Evolutionary conservation across 1,284 basidiomycete genomes (phyloP).

Genomic region (Volvariella volvacea): DNA sequence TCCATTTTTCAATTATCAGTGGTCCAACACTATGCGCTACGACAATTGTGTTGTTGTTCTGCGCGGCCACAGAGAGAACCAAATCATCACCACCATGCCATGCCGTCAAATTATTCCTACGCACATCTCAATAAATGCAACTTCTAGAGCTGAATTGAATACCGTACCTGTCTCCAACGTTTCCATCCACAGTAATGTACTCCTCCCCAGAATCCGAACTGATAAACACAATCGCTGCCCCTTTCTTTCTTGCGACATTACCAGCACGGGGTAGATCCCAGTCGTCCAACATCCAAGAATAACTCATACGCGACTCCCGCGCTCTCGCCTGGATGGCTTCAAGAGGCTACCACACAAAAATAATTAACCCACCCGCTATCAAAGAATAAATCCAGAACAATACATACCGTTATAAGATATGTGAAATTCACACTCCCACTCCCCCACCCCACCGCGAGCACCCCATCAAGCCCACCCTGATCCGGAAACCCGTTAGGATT

Average conservation of each 20-base stretch:
- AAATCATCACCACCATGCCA: conserved; percentile 74
- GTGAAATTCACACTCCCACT: conserved; percentile 60
- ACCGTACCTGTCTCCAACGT: conserved; percentile 59
- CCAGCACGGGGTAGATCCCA: conserved; percentile 50
- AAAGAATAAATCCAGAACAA: not conserved
- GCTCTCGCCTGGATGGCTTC: conserved; percentile 66
- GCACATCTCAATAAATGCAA: not conserved
- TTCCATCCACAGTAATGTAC: conserved; percentile 73
- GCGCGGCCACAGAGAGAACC: conserved; percentile 49
- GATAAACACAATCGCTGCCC: conserved; percentile 70
- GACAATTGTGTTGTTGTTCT: conserved; percentile 78
- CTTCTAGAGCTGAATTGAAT: too few relatives aligned
- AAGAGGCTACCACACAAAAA: conserved; percentile 43
- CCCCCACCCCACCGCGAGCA: conserved; percentile 85
- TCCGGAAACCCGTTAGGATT: conserved; percentile 75
- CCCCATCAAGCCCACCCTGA: conserved; percentile 57
- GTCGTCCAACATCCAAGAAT: conserved; percentile 61
- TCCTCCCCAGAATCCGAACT: conserved; percentile 71
- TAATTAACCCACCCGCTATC: too few relatives aligned
- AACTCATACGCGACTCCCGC: conserved; percentile 50
- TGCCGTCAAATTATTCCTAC: conserved; percentile 73
- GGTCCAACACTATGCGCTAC: conserved; percentile 76
- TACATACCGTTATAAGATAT: conserved; percentile 51
- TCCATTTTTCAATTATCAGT: conserved; percentile 70
- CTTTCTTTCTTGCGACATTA: conserved; percentile 41